These are phyloP conservation scores for Saitozyma sp. DNA, from an alignment of 768 basidiomycete species.

Conservation along the genomic window DNA sequence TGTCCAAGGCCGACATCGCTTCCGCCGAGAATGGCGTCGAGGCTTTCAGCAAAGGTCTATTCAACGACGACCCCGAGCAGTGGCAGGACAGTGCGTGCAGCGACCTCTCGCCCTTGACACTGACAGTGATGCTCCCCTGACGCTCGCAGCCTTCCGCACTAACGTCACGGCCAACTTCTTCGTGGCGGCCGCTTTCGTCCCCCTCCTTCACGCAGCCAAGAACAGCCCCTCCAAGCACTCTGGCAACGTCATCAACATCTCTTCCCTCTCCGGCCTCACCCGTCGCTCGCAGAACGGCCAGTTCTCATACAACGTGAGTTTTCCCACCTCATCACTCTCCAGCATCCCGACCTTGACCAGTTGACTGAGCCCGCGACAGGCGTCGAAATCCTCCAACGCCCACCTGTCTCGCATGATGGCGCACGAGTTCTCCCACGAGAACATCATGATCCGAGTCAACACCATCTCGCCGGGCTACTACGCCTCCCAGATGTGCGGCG, in stretches of 20 bases:
- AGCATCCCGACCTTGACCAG: too few relatives aligned
- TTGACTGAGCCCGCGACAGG: too few relatives aligned
- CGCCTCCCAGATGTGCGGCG: conserved; percentile 2
- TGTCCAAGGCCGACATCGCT: conserved; percentile 26
- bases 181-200: conserved; percentile 76
- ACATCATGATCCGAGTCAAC: not conserved
- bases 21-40: conserved; percentile 36
- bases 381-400: conserved; percentile 32
- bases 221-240: conserved; percentile 56
- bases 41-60: conserved; percentile 39
- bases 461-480: not conserved
- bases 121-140: not conserved
- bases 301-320: conserved; percentile 56
- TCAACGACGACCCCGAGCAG: conserved; percentile 25
- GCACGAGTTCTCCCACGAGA: not conserved
- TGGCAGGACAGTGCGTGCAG: not conserved
- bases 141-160: conserved; percentile 29
- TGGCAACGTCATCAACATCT: conserved; percentile 55
- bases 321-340: too few relatives aligned
- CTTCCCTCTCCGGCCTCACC: conserved; percentile 56
- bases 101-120: not conserved
- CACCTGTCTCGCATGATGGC: not conserved
- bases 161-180: conserved; percentile 60
- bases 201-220: conserved; percentile 67
- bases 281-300: conserved; percentile 54